Percentiles rank a stretch among this genome's conserved stretches.
Evolutionary conservation across 23 red algal species (phyloP).

Genomic region (Gracilaria domingensis): DNA sequence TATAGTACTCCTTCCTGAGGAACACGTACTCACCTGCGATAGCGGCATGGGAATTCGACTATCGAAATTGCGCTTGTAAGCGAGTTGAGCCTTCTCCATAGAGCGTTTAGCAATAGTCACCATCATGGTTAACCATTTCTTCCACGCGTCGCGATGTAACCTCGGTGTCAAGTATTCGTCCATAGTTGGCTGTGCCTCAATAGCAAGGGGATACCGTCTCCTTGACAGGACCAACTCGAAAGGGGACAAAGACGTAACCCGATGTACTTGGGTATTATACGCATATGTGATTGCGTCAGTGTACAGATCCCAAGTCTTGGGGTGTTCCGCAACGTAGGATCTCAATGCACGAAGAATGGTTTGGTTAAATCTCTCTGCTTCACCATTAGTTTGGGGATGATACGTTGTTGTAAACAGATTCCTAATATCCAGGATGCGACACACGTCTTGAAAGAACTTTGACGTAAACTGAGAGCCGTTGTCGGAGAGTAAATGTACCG

Average conservation of each 20-base stretch:
- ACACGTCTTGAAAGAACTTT: slow-evolving; percentile 23
- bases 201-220: neutral
- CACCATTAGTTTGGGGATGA: slow-evolving; percentile 19
- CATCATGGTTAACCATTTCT: no score
- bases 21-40: no score
- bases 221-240: neutral
- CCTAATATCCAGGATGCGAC: neutral
- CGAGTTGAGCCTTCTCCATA: no score
- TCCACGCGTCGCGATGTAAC: no score
- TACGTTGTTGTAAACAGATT: slow-evolving; percentile 5
- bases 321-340: neutral
- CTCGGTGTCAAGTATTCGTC: no score
- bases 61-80: no score
- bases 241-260: neutral
- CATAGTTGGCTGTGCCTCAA: no score
- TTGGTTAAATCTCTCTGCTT: slow-evolving; percentile 14
- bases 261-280: neutral
- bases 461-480: slow-evolving; percentile 24
- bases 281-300: neutral
- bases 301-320: neutral
- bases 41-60: no score
- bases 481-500: neutral
- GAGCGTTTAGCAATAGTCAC: no score
- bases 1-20: no score
- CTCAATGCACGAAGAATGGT: neutral